Conservation (phyloP, 805 yeast genomes). For the Saturnispora dispora region DNA sequence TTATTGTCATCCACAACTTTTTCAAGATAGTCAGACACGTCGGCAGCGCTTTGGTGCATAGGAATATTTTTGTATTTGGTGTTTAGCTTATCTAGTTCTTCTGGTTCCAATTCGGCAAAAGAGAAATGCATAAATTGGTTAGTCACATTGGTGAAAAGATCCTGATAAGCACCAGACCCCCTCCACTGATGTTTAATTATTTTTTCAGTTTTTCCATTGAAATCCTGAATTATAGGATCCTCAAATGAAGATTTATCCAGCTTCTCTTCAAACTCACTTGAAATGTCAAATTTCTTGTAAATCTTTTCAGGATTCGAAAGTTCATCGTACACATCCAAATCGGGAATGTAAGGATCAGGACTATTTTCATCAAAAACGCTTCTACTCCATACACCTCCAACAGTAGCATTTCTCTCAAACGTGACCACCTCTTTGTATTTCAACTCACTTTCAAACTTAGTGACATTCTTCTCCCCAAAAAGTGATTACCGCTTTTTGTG, state of each 20-base stretch:
- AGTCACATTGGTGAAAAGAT: slow-evolving; percentile 36
- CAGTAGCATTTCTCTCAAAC: slow-evolving; percentile 31
- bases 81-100: slow-evolving; percentile 7
- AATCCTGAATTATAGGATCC: slow-evolving; percentile 22
- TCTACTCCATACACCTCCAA: slow-evolving; percentile 37
- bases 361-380: slow-evolving; percentile 10
- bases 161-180: slow-evolving; percentile 30
- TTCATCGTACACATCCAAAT: slow-evolving; percentile 6
- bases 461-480: slow-evolving; percentile 11
- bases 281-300: slow-evolving; percentile 8
- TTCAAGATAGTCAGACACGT: slow-evolving; percentile 15
- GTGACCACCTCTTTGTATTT: slow-evolving; percentile 29
- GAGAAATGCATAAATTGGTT: slow-evolving; percentile 32
- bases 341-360: slow-evolving; percentile 19
- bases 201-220: background rate
- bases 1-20: slow-evolving; percentile 17
- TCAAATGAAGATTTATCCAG: slow-evolving; percentile 26
- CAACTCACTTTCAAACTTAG: slow-evolving; percentile 9
- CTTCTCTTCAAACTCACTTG: slow-evolving; percentile 10
- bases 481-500: slow-evolving; percentile 22
- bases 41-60: slow-evolving; percentile 23
- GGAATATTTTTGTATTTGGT: slow-evolving; percentile 10
- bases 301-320: slow-evolving; percentile 7
- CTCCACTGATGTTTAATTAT: slow-evolving; percentile 27
- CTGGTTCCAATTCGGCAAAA: slow-evolving; percentile 18